Evolutionary conservation across 192 early-diverging fungal species (phyloP), one percentile per base, ranked within the genome.

Genomic region (Backusella psychrophila): DNA sequence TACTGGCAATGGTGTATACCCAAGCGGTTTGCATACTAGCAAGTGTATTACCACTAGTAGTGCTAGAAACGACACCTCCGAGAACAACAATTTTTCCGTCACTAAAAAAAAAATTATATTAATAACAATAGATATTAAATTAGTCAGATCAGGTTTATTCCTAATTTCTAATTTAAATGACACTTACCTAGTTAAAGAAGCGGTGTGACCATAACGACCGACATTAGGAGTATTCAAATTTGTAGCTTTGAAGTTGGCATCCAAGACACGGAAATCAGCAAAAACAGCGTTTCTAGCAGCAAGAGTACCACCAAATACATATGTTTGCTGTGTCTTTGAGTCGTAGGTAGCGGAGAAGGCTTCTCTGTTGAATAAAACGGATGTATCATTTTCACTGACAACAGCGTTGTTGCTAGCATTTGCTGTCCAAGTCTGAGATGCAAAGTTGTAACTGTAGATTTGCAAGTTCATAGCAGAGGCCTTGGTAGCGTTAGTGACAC

Each of bases 31-130:
- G 21, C 66, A 73, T 78, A 71, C 44, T 38, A 23, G 53, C 68
- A 38, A 81, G 34, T 23, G 26, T 41, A 11, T 29, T 68, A 1
- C 35, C 66, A 23, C 33, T 31, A 21, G 73, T 31, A 21, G 73
- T 17, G 4, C 63, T 65, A 2, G 15, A 11, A 19, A 77, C 65
- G 23, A 73, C 44, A 77, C 80, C 80, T 74, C 80, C 80, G 59
- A 77, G 52, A 59, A 81, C 56, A 29, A 81, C 72, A 21, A 81
- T 46, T 56, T 75, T 74, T 29, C 80, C 80, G 56, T 72, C 75
- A 63, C 75, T 81, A 49, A n/a, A 49, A 33, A 33, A 33, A 33
- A 29, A 29, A 29, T 29, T 44, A 49, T 39, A 49, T 71, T 23
- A 49, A 41, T 71, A 49, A 49, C 26, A 71, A 71, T 49, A 71